Percentiles rank a stretch among this genome's conserved stretches.
These are phyloP conservation scores for Gracilaria gracilis DNA, from an alignment of 23 red algal genomes.

Conservation along the genomic window DNA sequence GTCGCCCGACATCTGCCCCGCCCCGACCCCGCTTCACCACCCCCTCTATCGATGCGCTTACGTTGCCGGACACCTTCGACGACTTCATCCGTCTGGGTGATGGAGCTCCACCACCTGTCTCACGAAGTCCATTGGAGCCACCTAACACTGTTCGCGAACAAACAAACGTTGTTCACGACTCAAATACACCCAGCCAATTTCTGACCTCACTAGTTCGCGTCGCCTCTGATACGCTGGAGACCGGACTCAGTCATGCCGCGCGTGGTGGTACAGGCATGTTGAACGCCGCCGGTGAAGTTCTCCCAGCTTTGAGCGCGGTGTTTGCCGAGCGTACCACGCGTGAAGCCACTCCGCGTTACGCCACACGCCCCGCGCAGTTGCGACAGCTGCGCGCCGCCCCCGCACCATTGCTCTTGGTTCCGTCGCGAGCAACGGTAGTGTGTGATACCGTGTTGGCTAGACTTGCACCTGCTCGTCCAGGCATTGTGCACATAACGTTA, in stretches of 20 bases:
- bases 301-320: conserved; percentile 6
- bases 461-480: background rate
- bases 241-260: conserved; percentile 8
- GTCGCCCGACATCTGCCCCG: conserved; percentile 1
- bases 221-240: conserved; percentile 14
- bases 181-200: background rate
- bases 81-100: conserved; percentile 36
- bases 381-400: conserved; percentile 21
- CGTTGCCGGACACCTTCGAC: conserved; percentile 36
- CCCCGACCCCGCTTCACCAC: conserved; percentile 25
- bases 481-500: background rate
- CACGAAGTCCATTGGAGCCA: background rate
- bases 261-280: conserved; percentile 17
- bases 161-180: no score
- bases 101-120: background rate
- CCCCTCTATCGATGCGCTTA: conserved; percentile 25
- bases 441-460: conserved; percentile 6
- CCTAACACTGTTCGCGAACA: background rate
- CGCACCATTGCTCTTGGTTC: background rate
- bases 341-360: background rate
- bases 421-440: background rate
- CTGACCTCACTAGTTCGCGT: background rate
- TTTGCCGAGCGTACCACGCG: conserved; percentile 23
- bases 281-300: conserved; percentile 3
- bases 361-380: conserved; percentile 11